phyloP scores from a whole-genome alignment of 2,329 filamentous ascomycete species.

The Metarhizium brunneum region DNA sequence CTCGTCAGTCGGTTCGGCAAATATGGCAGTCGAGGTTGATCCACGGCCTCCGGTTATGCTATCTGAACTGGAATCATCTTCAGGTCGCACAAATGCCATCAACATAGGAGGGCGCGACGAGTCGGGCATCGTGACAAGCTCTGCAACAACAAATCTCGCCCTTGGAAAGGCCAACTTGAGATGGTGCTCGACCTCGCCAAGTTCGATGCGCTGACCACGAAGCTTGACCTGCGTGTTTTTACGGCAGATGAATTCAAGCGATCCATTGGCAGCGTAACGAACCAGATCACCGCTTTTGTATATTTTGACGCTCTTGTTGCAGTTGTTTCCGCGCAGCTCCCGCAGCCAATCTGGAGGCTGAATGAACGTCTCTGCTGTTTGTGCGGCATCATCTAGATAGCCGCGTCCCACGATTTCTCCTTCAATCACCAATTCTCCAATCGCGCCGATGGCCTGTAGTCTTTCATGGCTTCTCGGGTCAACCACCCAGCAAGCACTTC shows the following conservation, averaged over 20 bases:
- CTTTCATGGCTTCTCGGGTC: background rate
- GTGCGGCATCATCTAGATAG: background rate
- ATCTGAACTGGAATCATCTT: background rate
- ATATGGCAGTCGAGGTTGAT: background rate
- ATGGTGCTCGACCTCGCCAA: constrained; percentile 3
- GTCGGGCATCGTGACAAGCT: background rate
- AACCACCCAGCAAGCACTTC: background rate
- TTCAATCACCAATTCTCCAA: constrained; percentile 2
- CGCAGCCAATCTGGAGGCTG: background rate
- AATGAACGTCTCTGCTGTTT: background rate
- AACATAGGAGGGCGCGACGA: background rate
- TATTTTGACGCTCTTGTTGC: background rate
- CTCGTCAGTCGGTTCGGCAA: no score
- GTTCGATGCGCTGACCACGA: constrained; percentile 3
- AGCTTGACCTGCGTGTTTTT: constrained; percentile 3
- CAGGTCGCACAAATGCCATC: background rate
- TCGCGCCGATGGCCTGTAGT: background rate
- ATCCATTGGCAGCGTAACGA: background rate
- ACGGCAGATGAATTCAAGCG: background rate
- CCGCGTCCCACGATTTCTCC: background rate
- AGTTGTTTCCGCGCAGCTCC: background rate
- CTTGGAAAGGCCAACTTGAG: background rate
- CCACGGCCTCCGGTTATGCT: background rate
- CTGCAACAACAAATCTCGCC: background rate
- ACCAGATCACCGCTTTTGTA: constrained; percentile 4